Percentiles rank a stretch among this genome's conserved stretches.
Conservation (phyloP, 2,329 filamentous ascomycete genomes). For the Trichoderma simmonsii region DNA sequence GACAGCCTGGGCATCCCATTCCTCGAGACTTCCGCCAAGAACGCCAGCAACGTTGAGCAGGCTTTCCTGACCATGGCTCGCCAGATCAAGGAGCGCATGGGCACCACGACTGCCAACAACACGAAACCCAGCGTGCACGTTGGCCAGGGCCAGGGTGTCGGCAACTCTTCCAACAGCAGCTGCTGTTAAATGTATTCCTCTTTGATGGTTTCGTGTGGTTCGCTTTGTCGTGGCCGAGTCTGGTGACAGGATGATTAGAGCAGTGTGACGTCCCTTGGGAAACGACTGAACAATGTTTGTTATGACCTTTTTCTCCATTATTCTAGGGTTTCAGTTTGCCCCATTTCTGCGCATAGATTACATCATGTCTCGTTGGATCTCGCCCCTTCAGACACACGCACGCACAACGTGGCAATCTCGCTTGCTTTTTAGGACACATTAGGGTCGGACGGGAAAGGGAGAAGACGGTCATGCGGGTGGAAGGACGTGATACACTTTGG, state of each 20-base stretch:
- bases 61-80: conserved; percentile 99
- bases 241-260: conserved; percentile 19
- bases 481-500: conserved; percentile 18
- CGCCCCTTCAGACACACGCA: conserved; percentile 24
- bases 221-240: conserved; percentile 19
- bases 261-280: conserved; percentile 27
- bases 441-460: conserved; percentile 19
- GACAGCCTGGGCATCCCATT: conserved; percentile 98
- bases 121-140: conserved; percentile 98
- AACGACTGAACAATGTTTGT: conserved; percentile 33
- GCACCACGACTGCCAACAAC: conserved; percentile 90
- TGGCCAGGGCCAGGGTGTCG: conserved; percentile 89
- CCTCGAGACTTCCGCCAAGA: conserved; percentile 99
- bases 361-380: conserved; percentile 35
- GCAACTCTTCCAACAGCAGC: conserved; percentile 77
- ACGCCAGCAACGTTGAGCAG: conserved; percentile 98
- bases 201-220: conserved; percentile 13
- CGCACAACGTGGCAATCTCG: conserved; percentile 16
- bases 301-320: conserved; percentile 29
- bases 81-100: conserved; percentile 99
- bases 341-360: conserved; percentile 37
- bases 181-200: conserved; percentile 69
- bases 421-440: conserved; percentile 19
- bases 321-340: conserved; percentile 22
- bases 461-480: conserved; percentile 14